Evolutionary conservation across 768 basidiomycete species (phyloP), one percentile per base, ranked within the genome.

Genomic region (Lactarius akahatsu): DNA sequence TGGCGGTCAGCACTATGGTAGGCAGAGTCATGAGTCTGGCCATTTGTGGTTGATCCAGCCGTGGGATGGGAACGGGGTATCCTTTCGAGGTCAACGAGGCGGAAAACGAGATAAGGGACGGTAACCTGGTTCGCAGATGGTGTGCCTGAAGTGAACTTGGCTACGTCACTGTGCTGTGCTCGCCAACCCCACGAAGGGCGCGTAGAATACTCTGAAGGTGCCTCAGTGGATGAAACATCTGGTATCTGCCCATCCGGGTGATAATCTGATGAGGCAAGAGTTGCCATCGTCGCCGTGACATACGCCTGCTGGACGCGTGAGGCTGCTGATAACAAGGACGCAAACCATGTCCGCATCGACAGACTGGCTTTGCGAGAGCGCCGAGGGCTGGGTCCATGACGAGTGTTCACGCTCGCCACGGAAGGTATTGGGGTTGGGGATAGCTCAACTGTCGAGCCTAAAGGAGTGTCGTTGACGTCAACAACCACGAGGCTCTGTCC

Each of bases 261-360:
- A 71, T 72, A 69, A 60, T 52, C 55, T n/a, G 60, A 54, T 16
- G 41, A 18, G 73, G 69, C 77, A 62, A 80, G 78, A 34, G 80
- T 74, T 73, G 83, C 84, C 73, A 83, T 75, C 6, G 86, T 80
- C 38, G 84, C 82, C 55, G 78, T 76, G 66, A 87, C 80, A 69
- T 87, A 88, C 41, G 82, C 84, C 23, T 77, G 78, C 73, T 89
- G 87, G 70, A 89, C 77, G 13, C 81, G 81, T 65, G 80, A 81
- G 41, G 66, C 69, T 61, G 54, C 62, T 59, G 57, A 71, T 47
- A 58, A 47, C 55, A 58, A 57, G 45, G 59, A 66, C 54, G 62
- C 55, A 43, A 36, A 20, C 61, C 64, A 61, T 18, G 63, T 65
- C 58, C 64, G 54, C 30, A 8, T 15, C n/a, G 57, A 54, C n/a